These are phyloP conservation scores for Macrophomina pseudophaseolina DNA, from an alignment of 2,329 filamentous ascomycete species.

Conservation along the genomic window DNA sequence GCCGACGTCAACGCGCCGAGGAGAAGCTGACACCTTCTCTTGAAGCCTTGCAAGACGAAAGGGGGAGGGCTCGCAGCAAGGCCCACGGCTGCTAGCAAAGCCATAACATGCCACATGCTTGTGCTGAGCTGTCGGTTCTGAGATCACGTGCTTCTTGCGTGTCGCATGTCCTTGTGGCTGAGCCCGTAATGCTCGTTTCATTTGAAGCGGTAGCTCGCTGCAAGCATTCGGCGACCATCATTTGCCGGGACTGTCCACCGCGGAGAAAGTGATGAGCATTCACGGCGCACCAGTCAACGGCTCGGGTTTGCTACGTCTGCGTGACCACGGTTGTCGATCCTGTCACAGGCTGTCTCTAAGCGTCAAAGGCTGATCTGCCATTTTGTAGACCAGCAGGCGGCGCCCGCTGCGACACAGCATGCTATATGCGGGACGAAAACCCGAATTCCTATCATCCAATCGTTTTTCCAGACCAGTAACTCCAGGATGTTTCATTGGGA, in stretches of 20 bases:
- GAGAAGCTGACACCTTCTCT: not conserved
- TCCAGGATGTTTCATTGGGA: not conserved
- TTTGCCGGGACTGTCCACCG: not conserved
- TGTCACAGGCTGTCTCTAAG: not conserved
- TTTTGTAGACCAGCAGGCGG: not conserved
- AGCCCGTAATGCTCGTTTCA: conserved; percentile 13
- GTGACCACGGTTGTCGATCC: not conserved
- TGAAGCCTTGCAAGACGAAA: not conserved
- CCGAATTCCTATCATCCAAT: not conserved
- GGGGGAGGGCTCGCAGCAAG: not conserved
- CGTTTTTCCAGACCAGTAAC: not conserved
- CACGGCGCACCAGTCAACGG: not conserved
- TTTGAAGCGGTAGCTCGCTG: conserved; percentile 12
- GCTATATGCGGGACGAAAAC: not conserved
- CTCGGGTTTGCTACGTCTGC: not conserved
- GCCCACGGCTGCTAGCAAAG: not conserved
- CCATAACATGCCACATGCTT: not conserved
- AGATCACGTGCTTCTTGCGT: not conserved
- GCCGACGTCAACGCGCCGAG: not conserved
- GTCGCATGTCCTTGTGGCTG: conserved; percentile 10
- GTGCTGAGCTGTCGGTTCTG: conserved; percentile 7
- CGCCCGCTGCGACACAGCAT: not conserved
- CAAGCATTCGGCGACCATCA: not conserved
- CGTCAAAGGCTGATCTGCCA: not conserved
- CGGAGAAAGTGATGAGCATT: not conserved